Conservation (phyloP, 768 basidiomycete species). For the Mycena filopes region DNA sequence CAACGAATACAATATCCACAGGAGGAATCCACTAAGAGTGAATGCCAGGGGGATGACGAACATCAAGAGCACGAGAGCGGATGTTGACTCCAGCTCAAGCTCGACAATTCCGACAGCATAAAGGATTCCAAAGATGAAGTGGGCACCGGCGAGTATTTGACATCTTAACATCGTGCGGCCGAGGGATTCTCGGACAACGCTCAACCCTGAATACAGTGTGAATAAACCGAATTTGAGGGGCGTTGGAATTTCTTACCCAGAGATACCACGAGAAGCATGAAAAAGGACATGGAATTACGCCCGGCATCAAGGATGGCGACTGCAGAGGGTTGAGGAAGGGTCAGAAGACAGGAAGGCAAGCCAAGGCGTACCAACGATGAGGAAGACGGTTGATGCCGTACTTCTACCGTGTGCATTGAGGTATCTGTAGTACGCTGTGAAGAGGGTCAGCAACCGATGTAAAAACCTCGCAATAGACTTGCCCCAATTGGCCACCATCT, state of each 20-base stretch:
- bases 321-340: slow-evolving; percentile 40
- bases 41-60: slow-evolving; percentile 96
- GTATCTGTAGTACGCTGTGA: slow-evolving; percentile 89
- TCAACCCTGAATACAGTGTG: slow-evolving; percentile 51
- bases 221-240: not conserved
- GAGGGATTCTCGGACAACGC: slow-evolving; percentile 90
- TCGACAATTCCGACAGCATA: slow-evolving; percentile 97
- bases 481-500: slow-evolving; percentile 96
- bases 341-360: not conserved
- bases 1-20: slow-evolving; percentile 94
- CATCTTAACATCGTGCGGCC: slow-evolving; percentile 88
- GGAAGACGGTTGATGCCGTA: slow-evolving; percentile 84
- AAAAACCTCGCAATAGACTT: slow-evolving; percentile 33
- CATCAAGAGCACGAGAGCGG: slow-evolving; percentile 82
- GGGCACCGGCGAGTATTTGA: slow-evolving; percentile 81
- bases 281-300: slow-evolving; percentile 93
- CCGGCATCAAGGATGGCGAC: slow-evolving; percentile 97
- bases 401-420: slow-evolving; percentile 88
- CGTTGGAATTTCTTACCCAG: slow-evolving; percentile 62
- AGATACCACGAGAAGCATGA: slow-evolving; percentile 92
- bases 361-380: slow-evolving; percentile 80
- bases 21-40: slow-evolving; percentile 93
- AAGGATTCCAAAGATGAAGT: slow-evolving; percentile 95
- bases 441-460: slow-evolving; percentile 18
- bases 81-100: slow-evolving; percentile 90